phyloP scores from a whole-genome alignment of 495 filamentous ascomycete species.

The Elasticomyces elasticus region DNA sequence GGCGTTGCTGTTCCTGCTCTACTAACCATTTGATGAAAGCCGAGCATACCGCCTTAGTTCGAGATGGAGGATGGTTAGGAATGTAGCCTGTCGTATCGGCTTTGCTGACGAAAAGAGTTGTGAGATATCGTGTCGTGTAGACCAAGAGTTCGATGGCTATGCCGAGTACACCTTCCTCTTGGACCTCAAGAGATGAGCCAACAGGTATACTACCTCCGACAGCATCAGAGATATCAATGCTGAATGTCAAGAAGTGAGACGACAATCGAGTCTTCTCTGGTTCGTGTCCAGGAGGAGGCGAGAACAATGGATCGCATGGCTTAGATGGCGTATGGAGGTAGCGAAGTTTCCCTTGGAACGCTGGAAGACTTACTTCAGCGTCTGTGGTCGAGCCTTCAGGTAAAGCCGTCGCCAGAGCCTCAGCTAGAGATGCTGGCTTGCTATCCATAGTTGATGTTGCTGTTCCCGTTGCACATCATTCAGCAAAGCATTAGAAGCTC shows the following conservation, averaged over 20 bases:
- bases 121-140: conserved; percentile 65
- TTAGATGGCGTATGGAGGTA: conserved; percentile 82
- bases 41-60: conserved; percentile 58
- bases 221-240: conserved; percentile 37
- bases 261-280: conserved; percentile 74
- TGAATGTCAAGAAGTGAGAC: conserved; percentile 73
- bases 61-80: conserved; percentile 53
- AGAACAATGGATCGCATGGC: conserved; percentile 60
- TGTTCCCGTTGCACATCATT: background rate
- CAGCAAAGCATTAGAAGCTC: too few relatives aligned
- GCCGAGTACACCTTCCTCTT: conserved; percentile 42
- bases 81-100: conserved; percentile 92
- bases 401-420: conserved; percentile 56
- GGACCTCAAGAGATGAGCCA: conserved; percentile 34
- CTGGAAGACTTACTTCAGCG: conserved; percentile 27
- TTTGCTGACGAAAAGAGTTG: conserved; percentile 89
- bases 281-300: conserved; percentile 58
- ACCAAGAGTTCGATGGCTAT: conserved; percentile 61
- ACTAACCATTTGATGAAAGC: conserved; percentile 70
- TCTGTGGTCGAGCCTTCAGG: conserved; percentile 31
- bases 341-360: conserved; percentile 60
- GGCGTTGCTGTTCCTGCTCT: conserved; percentile 46
- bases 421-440: background rate
- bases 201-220: conserved; percentile 20
- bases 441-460: background rate